Evolutionary conservation across 345 rosid genomes (phyloP), one percentile per base, ranked within the genome.

Genomic region (Rhodamnia rubescens): DNA sequence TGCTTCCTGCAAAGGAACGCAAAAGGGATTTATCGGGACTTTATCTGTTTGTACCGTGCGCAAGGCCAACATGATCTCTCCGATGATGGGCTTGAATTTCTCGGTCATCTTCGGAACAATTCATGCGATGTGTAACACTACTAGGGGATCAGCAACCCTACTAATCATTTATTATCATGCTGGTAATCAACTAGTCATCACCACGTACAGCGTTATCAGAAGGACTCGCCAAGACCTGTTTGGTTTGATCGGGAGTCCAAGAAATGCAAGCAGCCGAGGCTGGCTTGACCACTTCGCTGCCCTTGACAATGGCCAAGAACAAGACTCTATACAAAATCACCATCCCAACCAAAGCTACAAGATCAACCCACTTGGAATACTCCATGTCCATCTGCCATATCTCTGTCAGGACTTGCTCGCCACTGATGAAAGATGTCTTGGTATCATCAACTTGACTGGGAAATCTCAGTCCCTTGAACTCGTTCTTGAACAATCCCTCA

Each of bases 291-390:
- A 69, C 78, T 69, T 84, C 86, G 13, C n/a, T 84, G 47, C 44
- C 42, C 86, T 84, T 84, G 58, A 84, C 53, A 53, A 78, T 55
- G 74, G n/a, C 69, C 40, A 27, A 42, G 69, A 78, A 80, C 44
- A 85, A 24, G 53, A 81, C 74, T 53, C 84, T 27, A 56, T 85
- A 85, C 47, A n/a, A 10, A 53, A 85, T 50, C 40, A 85, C 75
- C 87, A 85, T 85, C 44, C 84, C 87, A 18, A 80, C 14, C 83
- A 85, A 57, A 21, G 90, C 89, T 11, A 81, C 69, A 64, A 90
- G 84, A 80, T 90, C 88, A 85, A 87, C 58, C 91, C 90, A 88
- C 80, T 90, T 90, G 5, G 91, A 84, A 59, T 84, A 51, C 50
- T 80, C 14, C 32, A 69, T 69, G 24, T 85, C 49, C 83, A 44